Evolutionary conservation across 148 eudicot genomes (phyloP), one percentile per base, ranked within the genome.

Genomic region (Camellia japonica): DNA sequence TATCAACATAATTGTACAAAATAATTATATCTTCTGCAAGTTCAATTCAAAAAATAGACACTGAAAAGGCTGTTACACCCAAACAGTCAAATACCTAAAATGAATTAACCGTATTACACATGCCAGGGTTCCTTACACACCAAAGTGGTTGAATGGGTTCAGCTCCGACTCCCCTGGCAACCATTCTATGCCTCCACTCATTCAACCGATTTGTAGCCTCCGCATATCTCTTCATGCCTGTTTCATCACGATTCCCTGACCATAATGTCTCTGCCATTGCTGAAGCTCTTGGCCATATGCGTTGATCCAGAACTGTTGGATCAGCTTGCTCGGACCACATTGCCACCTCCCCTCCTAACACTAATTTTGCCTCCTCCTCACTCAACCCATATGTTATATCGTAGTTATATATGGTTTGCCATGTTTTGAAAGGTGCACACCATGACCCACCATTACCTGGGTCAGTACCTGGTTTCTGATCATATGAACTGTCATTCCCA

Each of bases 61-160:
- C 12, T 3, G 30, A 52, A 67, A n/a, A 52, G 56, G 63, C 51
- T 6, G 5, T 54, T 3, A 54, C 63, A 67, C 2, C 2, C 73
- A n/a, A 54, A 78, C 52, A 76, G 38, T 59, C 43, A 74, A 79
- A 55, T 51, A 55, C 46, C 80, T 69, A 81, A 7, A 70, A 11
- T n/a, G 90, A 4, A 49, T 90, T 76, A 73, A 81, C 86, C 59
- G 89, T 86, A 71, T 95, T 90, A 78, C 99, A 95, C 99, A 93
- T 95, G 72, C 99, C 97, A 13, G 97, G 97, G 80, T 95, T 93
- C 85, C 92, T 87, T 3, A 75, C 49, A 64, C 97, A 95, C 99
- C 99, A 95, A 54, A 93, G 93, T 7, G 97, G 97, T 70, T 95
- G 99, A 81, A 95, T 87, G 6, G 99, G 97, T 82, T 95, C 99